Evolutionary conservation across 2,329 filamentous ascomycete species (phyloP), one percentile per base, ranked within the genome.

Genomic region (Calonectria pseudoreteaudii): DNA sequence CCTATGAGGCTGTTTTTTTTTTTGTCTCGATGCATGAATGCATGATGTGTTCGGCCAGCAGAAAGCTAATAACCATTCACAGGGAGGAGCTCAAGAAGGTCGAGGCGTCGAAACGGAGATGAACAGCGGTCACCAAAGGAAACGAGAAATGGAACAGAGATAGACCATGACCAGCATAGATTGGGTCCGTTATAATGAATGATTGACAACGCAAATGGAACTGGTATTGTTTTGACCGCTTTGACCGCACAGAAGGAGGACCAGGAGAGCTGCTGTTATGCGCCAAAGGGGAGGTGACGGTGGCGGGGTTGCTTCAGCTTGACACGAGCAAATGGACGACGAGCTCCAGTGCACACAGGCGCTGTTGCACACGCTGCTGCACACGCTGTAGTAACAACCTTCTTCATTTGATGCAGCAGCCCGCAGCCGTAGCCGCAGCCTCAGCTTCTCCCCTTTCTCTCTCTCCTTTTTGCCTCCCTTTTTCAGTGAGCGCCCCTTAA

Each of bases 51-150:
- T 41, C 31, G 6, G 2, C 13, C 14, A 10, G 23, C 34, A 62
- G 34, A 41, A 44, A 23, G 28, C 76, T 81, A 73, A 81, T 4
- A 0, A 5, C 10, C 10, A 11, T 1, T 1, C 5, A 73, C 77
- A 96, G 94, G 87, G 94, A 98, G 86, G 96, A 98, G 85, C 87
- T 98, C 77, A 97, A 97, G 90, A 98, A 98, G 87, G 94, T 98
- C 82, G 95, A 97, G 84, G 90, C 92, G 50, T 89, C 91, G 75
- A 94, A 94, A 87, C 90, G 91, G 81, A 88, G 89, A 87, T 91
- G 78, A 79, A 58, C 47, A 58, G 53, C 28, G 38, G 44, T 18
- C 41, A 68, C 30, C 20, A 84, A 82, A 78, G 80, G 74, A 50
- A 70, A 66, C 53, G 47, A 74, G 66, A 76, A 74, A 70, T 67